phyloP scores from a whole-genome alignment of 805 yeast genomes.

The Candida xiaguanensis region DNA sequence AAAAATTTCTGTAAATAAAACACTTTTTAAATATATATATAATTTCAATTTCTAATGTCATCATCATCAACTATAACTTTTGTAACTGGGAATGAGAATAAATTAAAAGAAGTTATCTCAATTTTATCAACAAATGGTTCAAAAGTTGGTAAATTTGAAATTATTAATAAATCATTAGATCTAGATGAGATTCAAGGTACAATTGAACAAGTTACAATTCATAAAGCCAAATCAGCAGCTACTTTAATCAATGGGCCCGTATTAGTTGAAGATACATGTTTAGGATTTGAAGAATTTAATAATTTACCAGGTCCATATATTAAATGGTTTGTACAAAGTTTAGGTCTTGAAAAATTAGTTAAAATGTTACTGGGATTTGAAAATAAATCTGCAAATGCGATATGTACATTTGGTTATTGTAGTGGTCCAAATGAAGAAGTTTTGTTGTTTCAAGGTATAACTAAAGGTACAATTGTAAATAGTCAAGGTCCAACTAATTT shows the following conservation, averaged over 20 bases:
- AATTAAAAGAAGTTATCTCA: constrained; percentile 77
- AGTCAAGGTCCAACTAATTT: constrained; percentile 77
- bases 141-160: constrained; percentile 45
- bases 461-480: constrained; percentile 75
- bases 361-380: constrained; percentile 78
- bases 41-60: no score
- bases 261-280: constrained; percentile 91
- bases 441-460: constrained; percentile 78
- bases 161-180: constrained; percentile 69
- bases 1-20: not conserved
- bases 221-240: constrained; percentile 77
- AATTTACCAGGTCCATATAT: constrained; percentile 90
- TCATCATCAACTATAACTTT: constrained; percentile 57
- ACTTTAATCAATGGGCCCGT: constrained; percentile 68
- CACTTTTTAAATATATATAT: no score
- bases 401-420: constrained; percentile 90
- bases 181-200: constrained; percentile 90
- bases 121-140: constrained; percentile 45
- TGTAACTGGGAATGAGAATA: constrained; percentile 87
- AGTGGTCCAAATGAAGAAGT: constrained; percentile 74
- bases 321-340: constrained; percentile 81
- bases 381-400: constrained; percentile 80
- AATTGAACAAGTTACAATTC: constrained; percentile 73
- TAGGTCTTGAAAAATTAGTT: constrained; percentile 76
- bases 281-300: constrained; percentile 76